Conservation (phyloP, 768 basidiomycete genomes). For the Macrolepiota fuliginosa region DNA sequence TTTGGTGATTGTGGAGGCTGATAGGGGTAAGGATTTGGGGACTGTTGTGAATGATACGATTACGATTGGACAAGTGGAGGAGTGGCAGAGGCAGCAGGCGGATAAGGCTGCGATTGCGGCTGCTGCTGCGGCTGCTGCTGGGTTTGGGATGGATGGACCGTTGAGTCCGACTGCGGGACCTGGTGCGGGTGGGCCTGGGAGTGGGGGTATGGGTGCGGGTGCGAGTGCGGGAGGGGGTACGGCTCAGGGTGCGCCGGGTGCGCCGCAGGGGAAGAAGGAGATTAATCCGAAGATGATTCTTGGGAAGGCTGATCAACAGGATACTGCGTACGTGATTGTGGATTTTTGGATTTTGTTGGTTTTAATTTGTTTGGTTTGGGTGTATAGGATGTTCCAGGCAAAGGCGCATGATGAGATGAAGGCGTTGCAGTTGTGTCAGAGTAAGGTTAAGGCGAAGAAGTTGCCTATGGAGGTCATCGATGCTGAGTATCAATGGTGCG, state of each 20-base stretch:
- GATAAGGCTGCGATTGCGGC: conserved; percentile 50
- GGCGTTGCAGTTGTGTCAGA: conserved; percentile 87
- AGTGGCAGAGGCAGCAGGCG: conserved; percentile 80
- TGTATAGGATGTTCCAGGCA: conserved; percentile 66
- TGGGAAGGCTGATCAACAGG: conserved; percentile 78
- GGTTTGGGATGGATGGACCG: conserved; percentile 23
- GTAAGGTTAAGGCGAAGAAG: conserved; percentile 90
- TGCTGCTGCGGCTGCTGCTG: conserved; percentile 31
- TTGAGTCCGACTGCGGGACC: conserved; percentile 49
- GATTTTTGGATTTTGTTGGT: neutral
- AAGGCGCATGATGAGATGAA: conserved; percentile 92
- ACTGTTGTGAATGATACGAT: conserved; percentile 91
- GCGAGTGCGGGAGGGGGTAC: conserved; percentile 27
- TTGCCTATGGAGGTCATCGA: conserved; percentile 98
- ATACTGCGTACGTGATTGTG: conserved; percentile 58
- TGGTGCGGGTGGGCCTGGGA: conserved; percentile 34
- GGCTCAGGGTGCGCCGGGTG: conserved; percentile 21
- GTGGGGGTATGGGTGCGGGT: conserved; percentile 18
- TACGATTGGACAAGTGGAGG: conserved; percentile 86
- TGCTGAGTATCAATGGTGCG: conserved; percentile 97
- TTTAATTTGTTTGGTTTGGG: conserved; percentile 32
- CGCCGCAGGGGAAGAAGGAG: conserved; percentile 68
- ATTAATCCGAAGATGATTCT: conserved; percentile 98
- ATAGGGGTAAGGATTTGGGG: conserved; percentile 90
- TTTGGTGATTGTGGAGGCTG: conserved; percentile 94